These are phyloP conservation scores for Paramecium octaurelia DNA, from an alignment of 73 alveolate species.

Conservation along the genomic window DNA sequence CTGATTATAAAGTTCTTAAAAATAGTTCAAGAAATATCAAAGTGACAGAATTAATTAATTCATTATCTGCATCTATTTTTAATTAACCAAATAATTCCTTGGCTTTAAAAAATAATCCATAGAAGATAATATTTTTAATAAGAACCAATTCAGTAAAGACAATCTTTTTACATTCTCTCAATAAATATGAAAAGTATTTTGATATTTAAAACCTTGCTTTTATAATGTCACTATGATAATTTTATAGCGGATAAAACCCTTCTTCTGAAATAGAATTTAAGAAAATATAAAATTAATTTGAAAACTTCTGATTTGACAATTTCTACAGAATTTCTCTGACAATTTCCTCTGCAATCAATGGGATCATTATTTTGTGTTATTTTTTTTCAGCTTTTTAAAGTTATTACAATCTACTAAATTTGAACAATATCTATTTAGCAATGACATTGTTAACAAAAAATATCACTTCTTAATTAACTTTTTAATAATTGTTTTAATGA, in stretches of 20 bases:
- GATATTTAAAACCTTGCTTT: background rate
- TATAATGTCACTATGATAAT: conserved; percentile 10
- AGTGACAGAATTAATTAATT: background rate
- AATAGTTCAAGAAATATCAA: background rate
- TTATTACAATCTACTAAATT: background rate
- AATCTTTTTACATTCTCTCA: background rate
- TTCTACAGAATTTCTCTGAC: background rate
- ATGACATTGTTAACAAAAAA: conserved; percentile 25
- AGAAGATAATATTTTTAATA: background rate
- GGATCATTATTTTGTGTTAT: background rate
- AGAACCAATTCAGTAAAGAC: background rate
- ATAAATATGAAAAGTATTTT: background rate
- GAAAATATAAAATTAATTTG: conserved; percentile 2
- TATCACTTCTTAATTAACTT: background rate
- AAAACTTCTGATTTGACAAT: background rate
- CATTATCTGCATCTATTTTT: conserved; percentile 34
- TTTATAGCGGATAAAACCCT: conserved; percentile 40
- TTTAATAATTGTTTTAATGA: background rate
- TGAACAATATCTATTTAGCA: background rate
- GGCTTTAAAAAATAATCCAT: conserved; percentile 29
- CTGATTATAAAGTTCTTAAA: background rate
- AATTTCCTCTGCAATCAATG: conserved; percentile 29
- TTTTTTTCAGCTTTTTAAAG: conserved; percentile 15
- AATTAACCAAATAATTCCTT: conserved; percentile 35
- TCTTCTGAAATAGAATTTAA: background rate